Evolutionary conservation across 495 filamentous ascomycete species (phyloP).

Genomic region (Trichoderma parareesei): DNA sequence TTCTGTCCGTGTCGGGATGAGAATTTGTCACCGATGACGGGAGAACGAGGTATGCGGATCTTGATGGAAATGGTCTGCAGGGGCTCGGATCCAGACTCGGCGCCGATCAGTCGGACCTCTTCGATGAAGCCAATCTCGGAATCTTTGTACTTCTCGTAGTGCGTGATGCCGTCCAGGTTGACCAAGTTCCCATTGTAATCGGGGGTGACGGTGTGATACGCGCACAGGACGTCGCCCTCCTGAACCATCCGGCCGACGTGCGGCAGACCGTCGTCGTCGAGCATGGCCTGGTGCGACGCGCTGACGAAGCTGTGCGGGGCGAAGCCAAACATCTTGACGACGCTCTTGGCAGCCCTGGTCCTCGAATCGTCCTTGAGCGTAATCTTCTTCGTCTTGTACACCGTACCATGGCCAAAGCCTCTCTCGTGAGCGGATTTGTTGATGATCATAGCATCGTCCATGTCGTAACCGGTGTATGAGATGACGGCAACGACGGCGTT

Average conservation of each 20-base stretch:
- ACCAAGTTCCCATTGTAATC: conserved; percentile 67
- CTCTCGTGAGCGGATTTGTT: conserved; percentile 97
- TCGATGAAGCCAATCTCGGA: conserved; percentile 79
- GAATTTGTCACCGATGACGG: conserved; percentile 97
- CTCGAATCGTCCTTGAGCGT: conserved; percentile 65
- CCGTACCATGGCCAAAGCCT: conserved; percentile 91
- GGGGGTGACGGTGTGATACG: conserved; percentile 77
- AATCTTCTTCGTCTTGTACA: conserved; percentile 94
- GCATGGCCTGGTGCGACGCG: conserved; percentile 52
- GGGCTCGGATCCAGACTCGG: conserved; percentile 71
- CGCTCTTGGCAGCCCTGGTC: conserved; percentile 42
- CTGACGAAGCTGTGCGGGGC: conserved; percentile 60
- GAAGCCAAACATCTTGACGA: conserved; percentile 77
- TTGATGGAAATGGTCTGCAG: conserved; percentile 83
- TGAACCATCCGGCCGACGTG: conserved; percentile 64
- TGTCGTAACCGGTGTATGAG: conserved; percentile 97
- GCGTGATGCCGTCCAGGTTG: conserved; percentile 71
- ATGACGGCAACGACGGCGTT: conserved; percentile 97
- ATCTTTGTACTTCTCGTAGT: conserved; percentile 88
- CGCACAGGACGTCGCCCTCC: conserved; percentile 76
- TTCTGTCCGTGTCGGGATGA: conserved; percentile 97
- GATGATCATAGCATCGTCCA: conserved; percentile 99
- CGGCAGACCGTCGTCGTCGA: conserved; percentile 85
- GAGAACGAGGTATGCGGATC: conserved; percentile 80
- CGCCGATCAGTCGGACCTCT: conserved; percentile 83